Percentiles rank a stretch among this genome's conserved stretches.
These are phyloP conservation scores for Prunus persica DNA, from an alignment of 306 rosid species.

Conservation along the genomic window Prunus_persica_NCBIv2 NC_034012.1:9599501-9600000, in stretches of 20 bases:
- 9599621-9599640: slow-evolving; percentile 8
- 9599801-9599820: slow-evolving; percentile 49
- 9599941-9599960: slow-evolving; percentile 10
- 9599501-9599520: neutral
- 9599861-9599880: slow-evolving; percentile 36
- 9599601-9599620: neutral
- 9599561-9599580: slow-evolving; percentile 28
- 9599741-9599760: slow-evolving; percentile 51
- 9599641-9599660: slow-evolving; percentile 13
- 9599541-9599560: slow-evolving; percentile 45
- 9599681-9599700: neutral
- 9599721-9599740: slow-evolving; percentile 48
- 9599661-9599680: slow-evolving; percentile 12
- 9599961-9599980: slow-evolving; percentile 8
- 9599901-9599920: slow-evolving; percentile 26
- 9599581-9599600: neutral
- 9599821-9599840: slow-evolving; percentile 29
- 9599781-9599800: slow-evolving; percentile 40
- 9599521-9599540: slow-evolving; percentile 42
- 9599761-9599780: slow-evolving; percentile 40
- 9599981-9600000: neutral
- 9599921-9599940: neutral
- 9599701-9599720: slow-evolving; percentile 38
- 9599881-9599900: slow-evolving; percentile 34
- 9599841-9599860: slow-evolving; percentile 29